phyloP scores from a whole-genome alignment of 129 eudicot species.

The Deinandra increscens region DNA sequence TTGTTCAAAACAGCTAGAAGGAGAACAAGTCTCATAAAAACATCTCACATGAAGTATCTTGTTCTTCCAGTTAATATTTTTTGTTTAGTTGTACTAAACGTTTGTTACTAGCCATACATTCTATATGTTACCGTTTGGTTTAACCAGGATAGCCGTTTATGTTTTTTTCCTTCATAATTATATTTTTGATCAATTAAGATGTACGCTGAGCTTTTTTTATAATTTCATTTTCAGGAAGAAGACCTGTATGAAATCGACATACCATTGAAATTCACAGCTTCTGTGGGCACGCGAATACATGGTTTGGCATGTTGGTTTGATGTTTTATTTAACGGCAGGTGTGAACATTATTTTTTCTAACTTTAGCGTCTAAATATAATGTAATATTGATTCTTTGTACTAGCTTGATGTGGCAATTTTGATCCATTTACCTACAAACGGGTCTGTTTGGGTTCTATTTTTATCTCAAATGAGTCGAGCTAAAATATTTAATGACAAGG shows the following conservation, averaged over 20 bases:
- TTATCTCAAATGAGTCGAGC: not conserved
- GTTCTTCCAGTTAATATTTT: not conserved
- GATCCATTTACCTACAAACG: not conserved
- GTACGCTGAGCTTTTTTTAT: not conserved
- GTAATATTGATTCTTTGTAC: not conserved
- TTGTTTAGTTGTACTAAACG: not conserved
- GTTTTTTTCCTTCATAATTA: not conserved
- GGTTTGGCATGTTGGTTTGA: slow-evolving; percentile 99
- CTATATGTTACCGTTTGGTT: not conserved
- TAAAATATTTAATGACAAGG: not conserved
- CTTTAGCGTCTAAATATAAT: not conserved
- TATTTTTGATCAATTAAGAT: not conserved
- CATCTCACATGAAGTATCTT: not conserved
- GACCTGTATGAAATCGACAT: slow-evolving; percentile 79
- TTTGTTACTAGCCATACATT: not conserved
- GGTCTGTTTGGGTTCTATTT: not conserved
- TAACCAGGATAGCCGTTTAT: not conserved
- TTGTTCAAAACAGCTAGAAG: not conserved
- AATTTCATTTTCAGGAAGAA: slow-evolving; percentile 63
- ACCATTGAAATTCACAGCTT: slow-evolving; percentile 68
- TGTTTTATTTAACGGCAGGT: slow-evolving; percentile 94
- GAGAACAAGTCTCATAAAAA: not conserved
- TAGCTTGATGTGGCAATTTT: not conserved
- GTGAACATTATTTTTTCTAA: not conserved
- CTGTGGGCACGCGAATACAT: slow-evolving; percentile 79